Base-by-base conservation (phyloP, 1,284 basidiomycete species). In the Moniliophthora roreri region DNA sequence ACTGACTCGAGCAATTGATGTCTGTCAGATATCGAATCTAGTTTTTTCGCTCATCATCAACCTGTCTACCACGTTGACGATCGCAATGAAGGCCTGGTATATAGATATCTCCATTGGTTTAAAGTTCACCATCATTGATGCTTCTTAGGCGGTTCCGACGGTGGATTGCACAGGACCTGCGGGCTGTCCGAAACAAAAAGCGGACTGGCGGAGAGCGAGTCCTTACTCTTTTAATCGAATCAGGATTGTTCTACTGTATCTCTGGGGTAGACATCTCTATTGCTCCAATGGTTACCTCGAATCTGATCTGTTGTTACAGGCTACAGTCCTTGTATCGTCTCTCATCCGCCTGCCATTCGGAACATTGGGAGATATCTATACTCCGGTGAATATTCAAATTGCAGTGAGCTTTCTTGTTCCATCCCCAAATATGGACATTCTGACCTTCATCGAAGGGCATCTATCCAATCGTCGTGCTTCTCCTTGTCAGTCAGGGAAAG, bases 391-490 rank as follows among this genome's bases (percentile, higher is more conserved):
- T 38, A 48, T 54, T 15, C 59, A 63, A 40, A 50, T 62, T 18
- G 61, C 62, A 20, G 62, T 61, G 32, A 13, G 52, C 48, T 8
- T 11, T 39, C 13, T 28, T n/a, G n/a, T 4, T 32, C 50, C 16
- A 39, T 10, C 28, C 32, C n/a, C 34, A 9, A 8, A 24, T n/a
- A 37, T 16, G 16, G 16, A 35, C 3, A 13, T 13, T 15, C 23
- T 47, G 32, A 41, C 15, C 18, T 32, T 16, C 2, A 34, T 1
- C 9, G 2, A 11, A 60, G 61, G 59, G 61, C 23, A 58, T 58
- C 10, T 63, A 63, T 41, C 60, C 62, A 3, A 35, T 51, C 5
- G 48, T 60, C 18, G 61, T 63, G 4, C 26, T 63, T 10, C 56
- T 63, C 4, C 55, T 62, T 10, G 55, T 61, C 8, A 56, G 49